Conservation (phyloP, 306 rosid genomes). For the Prosopis cineraria region DNA sequence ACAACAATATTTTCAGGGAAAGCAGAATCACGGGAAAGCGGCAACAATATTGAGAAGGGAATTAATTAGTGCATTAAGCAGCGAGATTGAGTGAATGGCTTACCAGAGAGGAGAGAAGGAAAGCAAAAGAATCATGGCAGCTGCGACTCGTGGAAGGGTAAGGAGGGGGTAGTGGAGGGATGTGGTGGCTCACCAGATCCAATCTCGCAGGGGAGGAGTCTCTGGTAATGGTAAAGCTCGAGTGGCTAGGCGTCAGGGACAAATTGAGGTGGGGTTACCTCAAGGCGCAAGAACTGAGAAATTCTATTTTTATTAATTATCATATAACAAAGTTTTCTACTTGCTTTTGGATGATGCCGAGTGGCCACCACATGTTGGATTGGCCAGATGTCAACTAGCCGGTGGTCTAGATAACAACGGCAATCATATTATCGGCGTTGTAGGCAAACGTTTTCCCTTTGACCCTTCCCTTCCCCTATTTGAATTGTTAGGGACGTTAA, state of each 20-base stretch:
- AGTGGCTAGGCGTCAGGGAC: conserved; percentile 54
- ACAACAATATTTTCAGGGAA: background rate
- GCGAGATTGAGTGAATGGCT: conserved; percentile 28
- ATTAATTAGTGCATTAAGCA: background rate
- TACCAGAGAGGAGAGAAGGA: conserved; percentile 43
- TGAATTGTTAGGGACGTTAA: too few species aligned
- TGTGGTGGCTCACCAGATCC: background rate
- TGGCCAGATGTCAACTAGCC: background rate
- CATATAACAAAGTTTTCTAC: background rate
- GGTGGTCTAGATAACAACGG: too few species aligned
- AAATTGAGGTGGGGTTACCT: conserved; percentile 26
- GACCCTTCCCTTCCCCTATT: too few species aligned
- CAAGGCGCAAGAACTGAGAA: background rate
- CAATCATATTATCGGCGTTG: too few species aligned
- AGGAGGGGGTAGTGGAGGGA: background rate
- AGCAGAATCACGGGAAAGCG: conserved; percentile 8
- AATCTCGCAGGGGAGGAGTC: background rate
- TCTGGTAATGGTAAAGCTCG: conserved; percentile 47
- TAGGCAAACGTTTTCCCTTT: too few species aligned
- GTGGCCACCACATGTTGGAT: background rate
- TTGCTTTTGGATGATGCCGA: background rate
- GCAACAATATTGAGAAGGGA: conserved; percentile 14
- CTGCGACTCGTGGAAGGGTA: conserved; percentile 21
- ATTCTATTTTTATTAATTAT: background rate
- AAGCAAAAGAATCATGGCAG: conserved; percentile 37